Percentiles rank a stretch among this genome's conserved stretches.
Evolutionary conservation across 2,329 filamentous ascomycete genomes (phyloP).

Genomic region (Xylariaceae sp.): DNA sequence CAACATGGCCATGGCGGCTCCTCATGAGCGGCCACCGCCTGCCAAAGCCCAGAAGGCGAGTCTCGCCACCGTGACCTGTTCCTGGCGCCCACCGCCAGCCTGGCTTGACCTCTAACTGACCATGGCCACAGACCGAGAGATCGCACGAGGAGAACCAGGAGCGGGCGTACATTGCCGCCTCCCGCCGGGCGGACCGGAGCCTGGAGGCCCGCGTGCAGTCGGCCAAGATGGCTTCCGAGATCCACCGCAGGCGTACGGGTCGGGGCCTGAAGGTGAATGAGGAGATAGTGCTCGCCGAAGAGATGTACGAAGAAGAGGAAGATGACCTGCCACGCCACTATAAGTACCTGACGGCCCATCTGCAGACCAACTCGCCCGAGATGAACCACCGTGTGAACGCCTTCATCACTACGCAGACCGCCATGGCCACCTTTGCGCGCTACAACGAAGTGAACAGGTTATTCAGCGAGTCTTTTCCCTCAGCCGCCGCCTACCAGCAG

Average conservation of each 20-base stretch:
- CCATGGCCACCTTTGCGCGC: conserved; percentile 34
- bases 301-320: conserved; percentile 95
- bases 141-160: conserved; percentile 79
- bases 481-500: conserved; percentile 25
- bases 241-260: conserved; percentile 82
- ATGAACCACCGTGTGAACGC: conserved; percentile 54
- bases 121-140: conserved; percentile 52
- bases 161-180: conserved; percentile 87
- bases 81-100: background rate
- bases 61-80: background rate
- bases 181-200: conserved; percentile 75
- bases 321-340: conserved; percentile 67
- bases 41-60: conserved; percentile 28
- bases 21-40: conserved; percentile 24
- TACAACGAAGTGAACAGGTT: conserved; percentile 39
- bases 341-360: conserved; percentile 53
- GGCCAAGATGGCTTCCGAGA: conserved; percentile 78
- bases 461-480: conserved; percentile 40
- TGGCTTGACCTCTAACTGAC: conserved; percentile 12
- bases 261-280: conserved; percentile 74
- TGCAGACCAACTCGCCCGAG: conserved; percentile 52
- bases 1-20: conserved; percentile 20
- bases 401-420: conserved; percentile 34
- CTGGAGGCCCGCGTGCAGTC: conserved; percentile 85
- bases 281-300: conserved; percentile 80